phyloP scores from a whole-genome alignment of 352 stramenopile genomes.

The Globisporangium solare region DNA sequence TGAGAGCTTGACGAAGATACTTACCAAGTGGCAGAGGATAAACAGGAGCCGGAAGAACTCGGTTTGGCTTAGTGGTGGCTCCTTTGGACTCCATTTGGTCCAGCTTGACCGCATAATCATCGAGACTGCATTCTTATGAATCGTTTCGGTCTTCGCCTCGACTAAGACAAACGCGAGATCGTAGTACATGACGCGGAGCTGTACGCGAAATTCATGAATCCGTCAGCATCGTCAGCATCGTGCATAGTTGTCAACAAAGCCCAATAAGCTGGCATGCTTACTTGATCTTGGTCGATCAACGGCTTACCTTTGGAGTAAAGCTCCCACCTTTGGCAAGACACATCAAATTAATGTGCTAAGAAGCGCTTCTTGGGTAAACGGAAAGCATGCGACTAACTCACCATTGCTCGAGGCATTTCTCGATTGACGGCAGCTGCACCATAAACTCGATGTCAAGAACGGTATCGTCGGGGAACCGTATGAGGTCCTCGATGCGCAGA shows the following conservation, averaged over 20 bases:
- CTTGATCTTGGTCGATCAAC: constrained; percentile 46
- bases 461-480: constrained; percentile 70
- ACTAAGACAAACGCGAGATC: constrained; percentile 70
- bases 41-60: constrained; percentile 72
- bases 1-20: neutral
- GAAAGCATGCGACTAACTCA: constrained; percentile 10
- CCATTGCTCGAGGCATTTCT: constrained; percentile 73
- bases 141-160: constrained; percentile 69
- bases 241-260: no score
- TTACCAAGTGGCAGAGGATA: constrained; percentile 68
- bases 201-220: neutral
- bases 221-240: neutral
- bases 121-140: constrained; percentile 75
- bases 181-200: constrained; percentile 66
- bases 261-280: constrained; percentile 11
- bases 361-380: neutral
- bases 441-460: constrained; percentile 80
- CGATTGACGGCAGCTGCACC: constrained; percentile 78
- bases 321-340: constrained; percentile 27
- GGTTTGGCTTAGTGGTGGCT: constrained; percentile 39
- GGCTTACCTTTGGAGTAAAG: constrained; percentile 40
- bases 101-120: constrained; percentile 67
- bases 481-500: constrained; percentile 53
- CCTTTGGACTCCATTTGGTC: constrained; percentile 64
- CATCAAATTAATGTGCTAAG: neutral